These are phyloP conservation scores for Penicillium mononematosum DNA, from an alignment of 495 filamentous ascomycete genomes.

Conservation along the genomic window DNA sequence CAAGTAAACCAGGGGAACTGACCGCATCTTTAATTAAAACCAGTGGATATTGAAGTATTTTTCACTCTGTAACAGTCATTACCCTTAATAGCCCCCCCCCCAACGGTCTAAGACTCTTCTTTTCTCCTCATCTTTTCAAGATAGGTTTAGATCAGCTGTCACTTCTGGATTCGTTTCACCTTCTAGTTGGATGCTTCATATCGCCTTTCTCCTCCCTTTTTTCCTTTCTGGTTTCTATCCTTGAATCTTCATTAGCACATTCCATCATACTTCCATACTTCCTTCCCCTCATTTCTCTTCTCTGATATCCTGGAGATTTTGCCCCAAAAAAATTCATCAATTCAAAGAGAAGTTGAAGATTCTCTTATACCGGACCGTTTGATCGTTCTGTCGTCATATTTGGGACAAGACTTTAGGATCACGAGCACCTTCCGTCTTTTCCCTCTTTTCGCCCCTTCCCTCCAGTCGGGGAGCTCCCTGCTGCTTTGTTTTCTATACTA, in stretches of 20 bases:
- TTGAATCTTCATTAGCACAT: too few relatives aligned
- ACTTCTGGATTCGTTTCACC: conserved; percentile 10
- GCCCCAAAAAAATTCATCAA: too few relatives aligned
- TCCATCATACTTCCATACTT: too few relatives aligned
- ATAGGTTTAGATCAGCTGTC: conserved; percentile 8
- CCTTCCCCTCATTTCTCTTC: too few relatives aligned
- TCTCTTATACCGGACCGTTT: not conserved
- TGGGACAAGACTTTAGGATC: conserved; percentile 14
- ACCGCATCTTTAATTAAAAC: conserved; percentile 16
- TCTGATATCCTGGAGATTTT: not conserved
- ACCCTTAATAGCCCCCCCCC: not conserved
- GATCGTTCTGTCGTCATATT: conserved; percentile 13
- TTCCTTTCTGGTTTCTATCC: not conserved
- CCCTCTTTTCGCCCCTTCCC: not conserved
- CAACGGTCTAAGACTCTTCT: conserved; percentile 18
- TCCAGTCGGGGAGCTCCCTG: not conserved
- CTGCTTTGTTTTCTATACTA: conserved; percentile 5
- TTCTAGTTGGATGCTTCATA: conserved; percentile 5
- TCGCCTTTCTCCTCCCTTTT: not conserved
- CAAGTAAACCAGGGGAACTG: not conserved
- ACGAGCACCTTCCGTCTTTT: conserved; percentile 13
- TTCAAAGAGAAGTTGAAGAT: too few relatives aligned
- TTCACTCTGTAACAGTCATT: conserved; percentile 9
- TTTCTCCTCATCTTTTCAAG: not conserved
- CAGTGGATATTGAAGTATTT: conserved; percentile 16